Conservation (phyloP, 2,329 filamentous ascomycete genomes). For the Hypocrella siamensis region DNA sequence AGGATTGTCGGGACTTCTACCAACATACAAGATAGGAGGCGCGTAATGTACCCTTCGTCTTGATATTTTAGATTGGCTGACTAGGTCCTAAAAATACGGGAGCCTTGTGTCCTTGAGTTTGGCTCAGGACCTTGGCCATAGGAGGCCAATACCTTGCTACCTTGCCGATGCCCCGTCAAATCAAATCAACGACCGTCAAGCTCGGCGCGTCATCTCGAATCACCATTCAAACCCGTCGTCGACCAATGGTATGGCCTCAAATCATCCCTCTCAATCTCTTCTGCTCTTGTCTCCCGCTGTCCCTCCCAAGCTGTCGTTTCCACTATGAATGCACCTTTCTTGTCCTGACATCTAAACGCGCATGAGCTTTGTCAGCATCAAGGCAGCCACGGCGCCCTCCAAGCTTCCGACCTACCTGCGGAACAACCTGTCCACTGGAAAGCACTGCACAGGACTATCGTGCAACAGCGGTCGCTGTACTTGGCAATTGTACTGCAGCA, state of each 20-base stretch:
- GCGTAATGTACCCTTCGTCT: too few relatives aligned
- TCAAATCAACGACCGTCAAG: too few relatives aligned
- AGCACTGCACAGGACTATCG: conserved; percentile 36
- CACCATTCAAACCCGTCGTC: conserved; percentile 18
- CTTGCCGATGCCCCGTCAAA: too few relatives aligned
- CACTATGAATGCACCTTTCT: conserved; percentile 39
- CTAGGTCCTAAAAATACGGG: too few relatives aligned
- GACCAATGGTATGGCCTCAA: conserved; percentile 16
- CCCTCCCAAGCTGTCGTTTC: conserved; percentile 51
- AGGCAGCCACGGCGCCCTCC: neutral
- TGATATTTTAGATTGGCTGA: too few relatives aligned
- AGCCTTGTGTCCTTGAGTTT: too few relatives aligned
- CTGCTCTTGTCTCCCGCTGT: conserved; percentile 6
- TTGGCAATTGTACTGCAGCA: conserved; percentile 46
- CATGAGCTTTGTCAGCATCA: conserved; percentile 1
- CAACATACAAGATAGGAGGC: too few relatives aligned
- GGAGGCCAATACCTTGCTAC: too few relatives aligned
- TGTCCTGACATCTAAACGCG: conserved; percentile 36
- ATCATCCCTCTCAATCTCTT: conserved; percentile 1
- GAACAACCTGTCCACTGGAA: conserved; percentile 42
- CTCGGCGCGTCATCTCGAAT: conserved; percentile 8
- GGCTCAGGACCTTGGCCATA: too few relatives aligned
- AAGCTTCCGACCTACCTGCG: conserved; percentile 30
- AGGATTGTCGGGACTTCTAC: too few relatives aligned
- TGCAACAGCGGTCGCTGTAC: conserved; percentile 29